Conservation (phyloP, 1,284 basidiomycete genomes). For the Ganoderma lucidum region DNA sequence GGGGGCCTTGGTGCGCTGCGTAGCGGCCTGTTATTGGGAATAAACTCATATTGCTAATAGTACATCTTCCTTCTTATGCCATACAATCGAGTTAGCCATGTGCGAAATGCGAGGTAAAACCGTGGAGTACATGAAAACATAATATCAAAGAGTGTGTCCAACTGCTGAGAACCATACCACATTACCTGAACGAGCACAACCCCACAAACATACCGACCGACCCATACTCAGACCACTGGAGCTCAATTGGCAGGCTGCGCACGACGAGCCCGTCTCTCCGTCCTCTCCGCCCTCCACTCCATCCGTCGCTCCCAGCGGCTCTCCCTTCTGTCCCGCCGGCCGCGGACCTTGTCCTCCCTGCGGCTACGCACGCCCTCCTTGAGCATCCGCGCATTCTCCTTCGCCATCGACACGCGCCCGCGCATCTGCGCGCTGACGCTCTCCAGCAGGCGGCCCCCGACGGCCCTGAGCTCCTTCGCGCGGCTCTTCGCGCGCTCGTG, state of each 20-base stretch:
- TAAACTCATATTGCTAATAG: conserved; percentile 2
- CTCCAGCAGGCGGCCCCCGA: conserved; percentile 51
- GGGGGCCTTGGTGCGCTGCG: too few relatives aligned
- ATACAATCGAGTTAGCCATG: conserved; percentile 7
- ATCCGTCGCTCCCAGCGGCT: conserved; percentile 24
- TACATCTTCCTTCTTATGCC: conserved; percentile 6
- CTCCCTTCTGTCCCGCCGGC: conserved; percentile 15
- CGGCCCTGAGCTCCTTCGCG: conserved; percentile 62
- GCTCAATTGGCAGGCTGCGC: conserved; percentile 19
- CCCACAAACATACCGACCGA: not conserved
- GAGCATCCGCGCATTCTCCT: conserved; percentile 52
- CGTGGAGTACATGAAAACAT: not conserved
- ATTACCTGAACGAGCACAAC: not conserved
- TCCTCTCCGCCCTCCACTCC: conserved; percentile 18
- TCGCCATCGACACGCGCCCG: conserved; percentile 52
- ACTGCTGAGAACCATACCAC: not conserved
- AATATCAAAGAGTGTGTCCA: conserved; percentile 7
- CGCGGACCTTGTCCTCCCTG: conserved; percentile 23
- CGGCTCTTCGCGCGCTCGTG: conserved; percentile 64
- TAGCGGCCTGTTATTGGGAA: not conserved
- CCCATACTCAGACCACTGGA: not conserved
- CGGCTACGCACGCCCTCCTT: conserved; percentile 44
- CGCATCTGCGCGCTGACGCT: conserved; percentile 42
- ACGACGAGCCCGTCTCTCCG: conserved; percentile 22
- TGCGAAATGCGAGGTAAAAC: not conserved